A percentile compares a stretch with the other conserved stretches of the same genome.
phyloP scores from a whole-genome alignment of 805 yeast genomes.

The Saccharomycopsis microspora region DNA sequence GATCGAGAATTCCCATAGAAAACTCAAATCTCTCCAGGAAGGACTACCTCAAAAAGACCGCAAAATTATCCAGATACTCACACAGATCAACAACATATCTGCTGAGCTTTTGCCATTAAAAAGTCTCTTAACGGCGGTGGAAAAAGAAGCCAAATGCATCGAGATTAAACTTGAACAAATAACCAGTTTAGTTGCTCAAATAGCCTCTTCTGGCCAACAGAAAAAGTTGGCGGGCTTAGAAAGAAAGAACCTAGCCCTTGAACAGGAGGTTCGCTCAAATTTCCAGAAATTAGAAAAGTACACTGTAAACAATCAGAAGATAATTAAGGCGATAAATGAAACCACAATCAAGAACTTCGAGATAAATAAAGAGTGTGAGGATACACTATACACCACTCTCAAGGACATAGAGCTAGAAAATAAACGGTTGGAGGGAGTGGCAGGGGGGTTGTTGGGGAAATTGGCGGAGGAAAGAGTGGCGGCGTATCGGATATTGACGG shows the following conservation, averaged over 20 bases:
- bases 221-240: too few species aligned
- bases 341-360: conserved; percentile 12
- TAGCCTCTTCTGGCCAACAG: too few species aligned
- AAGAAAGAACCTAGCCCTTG: too few species aligned
- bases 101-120: background rate
- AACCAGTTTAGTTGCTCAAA: background rate
- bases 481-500: conserved; percentile 2
- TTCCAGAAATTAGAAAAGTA: conserved; percentile 2
- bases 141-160: background rate
- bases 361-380: conserved; percentile 11
- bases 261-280: too few species aligned
- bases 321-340: conserved; percentile 11
- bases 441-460: background rate
- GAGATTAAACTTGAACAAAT: background rate
- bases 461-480: conserved; percentile 2
- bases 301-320: conserved; percentile 7
- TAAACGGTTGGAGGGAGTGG: background rate
- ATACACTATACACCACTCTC: conserved; percentile 1
- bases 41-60: too few species aligned
- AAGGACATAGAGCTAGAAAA: conserved; percentile 9
- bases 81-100: background rate
- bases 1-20: too few species aligned
- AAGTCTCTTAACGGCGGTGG: background rate
- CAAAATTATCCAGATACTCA: conserved; percentile 6
- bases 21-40: too few species aligned